These are phyloP conservation scores for Xylariaceae sp. DNA, from an alignment of 2,329 filamentous ascomycete genomes.

Conservation along the genomic window DNA sequence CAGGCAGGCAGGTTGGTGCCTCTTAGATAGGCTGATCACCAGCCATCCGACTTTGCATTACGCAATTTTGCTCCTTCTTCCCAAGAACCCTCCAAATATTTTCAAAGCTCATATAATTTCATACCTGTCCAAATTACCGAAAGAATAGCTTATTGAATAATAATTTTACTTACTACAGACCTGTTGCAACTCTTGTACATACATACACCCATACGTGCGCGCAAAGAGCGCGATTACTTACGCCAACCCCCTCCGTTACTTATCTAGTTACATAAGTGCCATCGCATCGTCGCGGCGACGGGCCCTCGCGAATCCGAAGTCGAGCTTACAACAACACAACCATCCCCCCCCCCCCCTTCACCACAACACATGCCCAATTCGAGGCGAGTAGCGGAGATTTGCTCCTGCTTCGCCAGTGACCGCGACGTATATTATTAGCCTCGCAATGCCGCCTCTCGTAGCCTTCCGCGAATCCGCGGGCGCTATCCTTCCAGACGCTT, in stretches of 20 bases:
- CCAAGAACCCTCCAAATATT: neutral
- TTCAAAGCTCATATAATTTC: neutral
- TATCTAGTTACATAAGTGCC: neutral
- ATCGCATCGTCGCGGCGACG: neutral
- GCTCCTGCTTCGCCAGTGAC: neutral
- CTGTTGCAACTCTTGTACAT: neutral
- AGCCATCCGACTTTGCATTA: neutral
- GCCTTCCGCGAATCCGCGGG: slow-evolving; percentile 21
- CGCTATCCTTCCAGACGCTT: slow-evolving; percentile 13
- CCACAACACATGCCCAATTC: neutral
- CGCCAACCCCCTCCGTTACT: neutral
- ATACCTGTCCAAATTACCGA: neutral
- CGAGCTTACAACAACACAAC: neutral
- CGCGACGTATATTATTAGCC: neutral
- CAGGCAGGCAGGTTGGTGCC: neutral
- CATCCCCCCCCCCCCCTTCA: no score
- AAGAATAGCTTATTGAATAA: neutral
- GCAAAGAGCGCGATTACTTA: neutral
- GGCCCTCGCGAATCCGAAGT: neutral
- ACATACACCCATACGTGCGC: no score
- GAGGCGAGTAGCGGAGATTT: neutral
- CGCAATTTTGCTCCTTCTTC: neutral
- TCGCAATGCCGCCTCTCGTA: slow-evolving; percentile 25
- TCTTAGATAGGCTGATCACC: neutral
- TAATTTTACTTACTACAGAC: neutral